Evolutionary conservation across 805 yeast species (phyloP).

Genomic region (Candida rishiriensis): DNA sequence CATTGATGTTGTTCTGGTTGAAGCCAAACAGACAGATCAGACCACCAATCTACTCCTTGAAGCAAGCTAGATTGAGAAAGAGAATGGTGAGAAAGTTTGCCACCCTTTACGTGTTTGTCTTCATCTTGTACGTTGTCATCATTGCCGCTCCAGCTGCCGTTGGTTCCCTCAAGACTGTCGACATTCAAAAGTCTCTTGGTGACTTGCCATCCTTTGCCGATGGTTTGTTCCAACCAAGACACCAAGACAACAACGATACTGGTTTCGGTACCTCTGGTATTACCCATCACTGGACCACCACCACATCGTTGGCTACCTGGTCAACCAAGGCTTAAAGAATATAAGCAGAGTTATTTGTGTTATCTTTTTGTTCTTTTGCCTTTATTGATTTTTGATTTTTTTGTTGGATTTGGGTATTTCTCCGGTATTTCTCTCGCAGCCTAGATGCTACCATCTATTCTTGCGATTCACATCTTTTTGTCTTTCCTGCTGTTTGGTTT

Average conservation of each 20-base stretch:
- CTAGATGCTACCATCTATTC: neutral
- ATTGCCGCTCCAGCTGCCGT: constrained; percentile 94
- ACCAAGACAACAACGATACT: constrained; percentile 78
- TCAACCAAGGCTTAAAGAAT: constrained; percentile 41
- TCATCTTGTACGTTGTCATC: constrained; percentile 66
- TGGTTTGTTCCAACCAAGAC: constrained; percentile 90
- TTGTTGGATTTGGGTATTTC: no score
- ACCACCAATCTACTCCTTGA: constrained; percentile 95
- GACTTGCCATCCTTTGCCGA: constrained; percentile 32
- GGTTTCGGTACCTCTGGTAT: constrained; percentile 40
- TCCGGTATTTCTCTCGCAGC: no score
- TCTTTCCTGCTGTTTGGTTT: constrained; percentile 1
- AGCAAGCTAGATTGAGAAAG: constrained; percentile 93
- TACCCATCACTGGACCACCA: constrained; percentile 44
- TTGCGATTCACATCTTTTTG: neutral
- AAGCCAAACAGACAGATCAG: constrained; percentile 95
- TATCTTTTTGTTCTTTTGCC: neutral
- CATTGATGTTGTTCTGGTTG: constrained; percentile 98
- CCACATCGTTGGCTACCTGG: constrained; percentile 40
- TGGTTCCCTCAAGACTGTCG: constrained; percentile 38
- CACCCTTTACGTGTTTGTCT: constrained; percentile 65
- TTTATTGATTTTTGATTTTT: no score
- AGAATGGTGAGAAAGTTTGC: constrained; percentile 96
- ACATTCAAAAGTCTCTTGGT: constrained; percentile 31
- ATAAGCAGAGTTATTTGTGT: no score